Conservation (phyloP, 176 grass and related monocot genomes). For the Miscanthus lutarioriparius region DNA sequence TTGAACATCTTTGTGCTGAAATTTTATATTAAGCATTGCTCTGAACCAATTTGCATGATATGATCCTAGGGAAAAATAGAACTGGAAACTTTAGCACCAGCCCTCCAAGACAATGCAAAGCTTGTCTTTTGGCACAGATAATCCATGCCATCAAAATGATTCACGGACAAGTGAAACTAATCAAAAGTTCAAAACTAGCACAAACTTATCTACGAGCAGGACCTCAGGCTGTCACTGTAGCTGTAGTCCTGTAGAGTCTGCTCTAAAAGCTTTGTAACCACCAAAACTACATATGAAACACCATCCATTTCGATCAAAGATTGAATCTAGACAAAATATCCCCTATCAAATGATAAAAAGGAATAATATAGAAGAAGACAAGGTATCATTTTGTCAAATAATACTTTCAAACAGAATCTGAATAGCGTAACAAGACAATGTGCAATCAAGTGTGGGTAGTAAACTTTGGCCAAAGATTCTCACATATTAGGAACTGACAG, state of each 20-base stretch:
- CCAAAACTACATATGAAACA: not conserved
- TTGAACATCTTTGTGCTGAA: not conserved
- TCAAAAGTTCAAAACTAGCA: not conserved
- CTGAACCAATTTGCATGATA: conserved; percentile 1
- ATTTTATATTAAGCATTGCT: not conserved
- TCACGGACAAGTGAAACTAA: not conserved
- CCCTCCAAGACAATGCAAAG: not conserved
- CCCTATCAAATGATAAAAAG: not conserved
- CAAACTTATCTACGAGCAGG: not conserved
- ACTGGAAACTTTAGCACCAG: not conserved
- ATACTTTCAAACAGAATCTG: not conserved
- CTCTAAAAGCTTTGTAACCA: not conserved
- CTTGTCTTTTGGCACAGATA: not conserved
- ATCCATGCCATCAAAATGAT: not conserved
- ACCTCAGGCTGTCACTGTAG: not conserved
- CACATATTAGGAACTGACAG: not conserved
- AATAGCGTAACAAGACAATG: not conserved
- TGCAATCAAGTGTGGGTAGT: not conserved
- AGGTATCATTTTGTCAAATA: not conserved
- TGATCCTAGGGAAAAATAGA: not conserved
- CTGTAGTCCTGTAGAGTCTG: not conserved
- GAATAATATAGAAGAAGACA: not conserved
- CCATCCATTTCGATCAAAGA: not conserved
- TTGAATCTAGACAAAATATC: not conserved
- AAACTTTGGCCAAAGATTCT: not conserved